Evolutionary conservation across 805 yeast species (phyloP), one percentile per base, ranked within the genome.

Genomic region (Saccharomycopsis vini): DNA sequence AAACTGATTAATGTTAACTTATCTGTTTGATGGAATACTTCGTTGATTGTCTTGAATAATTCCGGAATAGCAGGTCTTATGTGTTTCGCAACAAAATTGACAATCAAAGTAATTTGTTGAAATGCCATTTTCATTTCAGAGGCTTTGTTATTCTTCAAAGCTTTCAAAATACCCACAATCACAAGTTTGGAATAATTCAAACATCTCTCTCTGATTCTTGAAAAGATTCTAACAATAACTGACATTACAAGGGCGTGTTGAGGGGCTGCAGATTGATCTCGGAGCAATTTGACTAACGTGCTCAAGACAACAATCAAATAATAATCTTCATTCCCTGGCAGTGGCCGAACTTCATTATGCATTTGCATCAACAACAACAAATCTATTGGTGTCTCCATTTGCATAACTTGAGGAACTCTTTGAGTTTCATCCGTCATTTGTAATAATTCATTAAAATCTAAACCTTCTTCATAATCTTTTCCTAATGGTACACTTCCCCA

Each of bases 181-280:
- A 90, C 85, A 46, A 86, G 86, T 23, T 83, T 83, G 44, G 94
- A 63, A 58, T 86, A 90, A n/a, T 89, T 78, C 13, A 89, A 92
- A 61, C 96, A 89, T 44, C 90, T 77, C 45, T 84, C 67, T 0
- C 97, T 95, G 49, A 92, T 67, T 1, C 94, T 81, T 59, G 84
- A 87, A 68, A 89, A 89, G 37, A 92, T 89, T 53, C 82, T 80
- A 75, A 88, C 82, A 35, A 92, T 81, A 0, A 97, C 94, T 54
- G 89, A 96, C n/a, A 89, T 85, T 22, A 88, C 95, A 16, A 86
- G 81, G 2, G 89, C 83, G 58, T 92, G 97, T 57, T 89, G 95
- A 0, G 83, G 69, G 7, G 86, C 79, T 45, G 90, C 68, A 0
- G 97, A 85, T 0, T 84, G 76, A 60, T 92, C 98, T 51, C 81